phyloP scores from a whole-genome alignment of 352 stramenopile species.

The Pythium utonaiense region DNA sequence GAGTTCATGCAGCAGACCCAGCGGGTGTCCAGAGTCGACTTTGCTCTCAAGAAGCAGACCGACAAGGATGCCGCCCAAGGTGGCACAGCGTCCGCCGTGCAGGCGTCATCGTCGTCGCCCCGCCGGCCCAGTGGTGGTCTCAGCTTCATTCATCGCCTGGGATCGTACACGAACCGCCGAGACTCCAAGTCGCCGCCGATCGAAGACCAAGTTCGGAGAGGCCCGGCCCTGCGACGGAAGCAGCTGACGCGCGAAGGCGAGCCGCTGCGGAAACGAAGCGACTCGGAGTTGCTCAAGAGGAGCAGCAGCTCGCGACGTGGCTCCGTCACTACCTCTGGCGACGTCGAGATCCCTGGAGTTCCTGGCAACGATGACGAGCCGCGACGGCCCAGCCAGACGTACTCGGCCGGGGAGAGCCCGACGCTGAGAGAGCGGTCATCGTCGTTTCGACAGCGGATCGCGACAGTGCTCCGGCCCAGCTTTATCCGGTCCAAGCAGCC shows the following conservation, averaged over 20 bases:
- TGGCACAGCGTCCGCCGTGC: background rate
- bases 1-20: constrained; percentile 71
- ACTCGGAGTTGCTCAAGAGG: constrained; percentile 8
- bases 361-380: background rate
- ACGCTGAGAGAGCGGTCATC: background rate
- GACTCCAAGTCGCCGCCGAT: background rate
- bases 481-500: constrained; percentile 11
- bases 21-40: constrained; percentile 44
- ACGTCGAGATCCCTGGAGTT: background rate
- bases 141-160: constrained; percentile 14
- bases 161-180: constrained; percentile 13
- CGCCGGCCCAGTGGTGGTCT: background rate
- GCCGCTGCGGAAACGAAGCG: constrained; percentile 17
- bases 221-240: background rate
- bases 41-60: constrained; percentile 11
- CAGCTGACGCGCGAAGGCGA: background rate
- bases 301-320: constrained; percentile 16
- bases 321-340: constrained; percentile 14
- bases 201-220: background rate
- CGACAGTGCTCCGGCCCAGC: constrained; percentile 3
- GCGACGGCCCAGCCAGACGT: constrained; percentile 6
- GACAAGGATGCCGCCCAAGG: constrained; percentile 5
- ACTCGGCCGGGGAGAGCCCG: background rate
- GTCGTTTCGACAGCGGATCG: constrained; percentile 21
- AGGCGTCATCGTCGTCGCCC: background rate